Conservation (phyloP, 1,284 basidiomycete genomes). For the Leucoagaricus sp. region DNA sequence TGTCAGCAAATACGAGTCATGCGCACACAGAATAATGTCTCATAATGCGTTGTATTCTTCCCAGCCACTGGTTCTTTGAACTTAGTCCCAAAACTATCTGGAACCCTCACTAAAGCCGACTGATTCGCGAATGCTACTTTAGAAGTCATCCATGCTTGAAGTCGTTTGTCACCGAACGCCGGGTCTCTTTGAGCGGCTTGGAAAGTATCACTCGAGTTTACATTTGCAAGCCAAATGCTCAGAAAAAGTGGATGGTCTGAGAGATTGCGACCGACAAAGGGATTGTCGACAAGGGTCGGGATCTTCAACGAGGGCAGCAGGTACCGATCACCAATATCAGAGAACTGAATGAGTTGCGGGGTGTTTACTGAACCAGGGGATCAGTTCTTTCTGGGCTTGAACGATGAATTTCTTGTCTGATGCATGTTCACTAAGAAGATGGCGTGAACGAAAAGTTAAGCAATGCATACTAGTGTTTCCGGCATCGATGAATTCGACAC, state of each 20-base stretch:
- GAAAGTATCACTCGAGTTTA: constrained; percentile 7
- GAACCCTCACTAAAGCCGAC: constrained; percentile 19
- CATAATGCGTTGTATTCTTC: constrained; percentile 22
- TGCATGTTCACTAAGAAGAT: background rate
- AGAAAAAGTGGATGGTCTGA: constrained; percentile 23
- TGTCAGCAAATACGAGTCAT: background rate
- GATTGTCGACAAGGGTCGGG: constrained; percentile 18
- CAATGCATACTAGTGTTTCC: constrained; percentile 18
- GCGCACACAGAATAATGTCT: constrained; percentile 20
- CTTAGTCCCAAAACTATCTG: constrained; percentile 11
- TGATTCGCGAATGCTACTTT: constrained; percentile 16
- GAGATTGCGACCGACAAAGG: constrained; percentile 26
- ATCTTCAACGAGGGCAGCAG: constrained; percentile 19
- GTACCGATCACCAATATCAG: constrained; percentile 24
- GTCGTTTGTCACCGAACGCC: background rate
- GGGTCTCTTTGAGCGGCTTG: background rate
- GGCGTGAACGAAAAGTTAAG: background rate
- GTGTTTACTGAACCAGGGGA: constrained; percentile 26
- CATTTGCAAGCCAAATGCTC: constrained; percentile 9
- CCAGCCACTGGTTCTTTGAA: constrained; percentile 22
- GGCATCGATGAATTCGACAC: constrained; percentile 24
- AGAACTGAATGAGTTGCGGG: constrained; percentile 24
- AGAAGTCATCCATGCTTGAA: constrained; percentile 17
- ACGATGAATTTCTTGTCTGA: background rate
- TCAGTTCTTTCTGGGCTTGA: constrained; percentile 21